phyloP scores from a whole-genome alignment of 2,329 filamentous ascomycete species.

The Gliomastix tumulicola region DNA sequence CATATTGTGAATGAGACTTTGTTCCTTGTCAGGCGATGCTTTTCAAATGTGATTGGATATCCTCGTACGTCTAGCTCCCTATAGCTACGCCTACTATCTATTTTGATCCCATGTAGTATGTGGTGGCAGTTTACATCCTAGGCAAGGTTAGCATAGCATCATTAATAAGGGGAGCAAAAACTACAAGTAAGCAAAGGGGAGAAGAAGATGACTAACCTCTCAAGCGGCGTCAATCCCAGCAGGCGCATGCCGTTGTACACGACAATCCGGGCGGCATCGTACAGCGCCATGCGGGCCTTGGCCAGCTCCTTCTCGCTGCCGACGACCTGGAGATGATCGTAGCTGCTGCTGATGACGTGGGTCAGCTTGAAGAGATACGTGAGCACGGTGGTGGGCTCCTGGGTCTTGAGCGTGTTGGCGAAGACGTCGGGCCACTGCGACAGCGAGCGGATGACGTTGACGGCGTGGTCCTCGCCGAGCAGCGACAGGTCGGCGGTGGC shows the following conservation, averaged over 20 bases:
- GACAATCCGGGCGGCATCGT: constrained; percentile 67
- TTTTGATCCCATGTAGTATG: neutral
- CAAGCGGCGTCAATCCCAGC: constrained; percentile 71
- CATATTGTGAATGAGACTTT: neutral
- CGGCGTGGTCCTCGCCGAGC: constrained; percentile 64
- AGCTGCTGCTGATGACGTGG: constrained; percentile 71
- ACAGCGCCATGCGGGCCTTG: constrained; percentile 64
- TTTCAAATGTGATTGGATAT: no score
- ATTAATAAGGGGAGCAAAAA: neutral
- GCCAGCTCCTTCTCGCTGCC: constrained; percentile 68
- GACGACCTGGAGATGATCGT: constrained; percentile 77
- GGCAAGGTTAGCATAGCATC: neutral
- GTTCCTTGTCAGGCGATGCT: no score
- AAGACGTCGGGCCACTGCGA: constrained; percentile 82
- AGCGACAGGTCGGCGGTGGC: constrained; percentile 58
- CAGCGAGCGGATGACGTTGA: constrained; percentile 68
- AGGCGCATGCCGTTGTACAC: constrained; percentile 78
- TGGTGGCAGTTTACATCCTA: neutral
- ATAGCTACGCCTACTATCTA: no score
- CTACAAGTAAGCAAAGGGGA: neutral
- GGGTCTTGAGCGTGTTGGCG: constrained; percentile 74
- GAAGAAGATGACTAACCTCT: constrained; percentile 31
- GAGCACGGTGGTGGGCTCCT: constrained; percentile 57
- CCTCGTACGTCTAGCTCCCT: no score
- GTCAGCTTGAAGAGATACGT: constrained; percentile 81